Percentiles rank a stretch among this genome's conserved stretches.
phyloP scores from a whole-genome alignment of 148 eudicot genomes.

The Chenopodium berlandieri region DNA sequence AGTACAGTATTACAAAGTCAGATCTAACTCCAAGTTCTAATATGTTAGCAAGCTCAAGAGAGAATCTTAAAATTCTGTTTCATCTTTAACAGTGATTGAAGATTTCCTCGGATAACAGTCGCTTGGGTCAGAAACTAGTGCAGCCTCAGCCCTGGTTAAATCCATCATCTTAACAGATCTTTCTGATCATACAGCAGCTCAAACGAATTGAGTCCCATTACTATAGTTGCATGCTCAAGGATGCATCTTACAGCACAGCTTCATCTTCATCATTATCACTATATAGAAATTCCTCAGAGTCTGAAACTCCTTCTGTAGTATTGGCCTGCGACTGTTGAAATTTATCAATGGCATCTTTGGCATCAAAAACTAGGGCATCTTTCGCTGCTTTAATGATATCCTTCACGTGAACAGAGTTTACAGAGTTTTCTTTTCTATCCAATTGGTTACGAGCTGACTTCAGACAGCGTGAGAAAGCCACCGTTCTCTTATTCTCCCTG shows the following conservation, averaged over 20 bases:
- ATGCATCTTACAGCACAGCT: slow-evolving; percentile 8
- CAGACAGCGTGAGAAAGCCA: slow-evolving; percentile 32
- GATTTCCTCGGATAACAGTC: slow-evolving; percentile 40
- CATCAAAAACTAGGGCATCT: slow-evolving; percentile 61
- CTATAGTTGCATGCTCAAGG: not conserved
- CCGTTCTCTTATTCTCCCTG: slow-evolving; percentile 73
- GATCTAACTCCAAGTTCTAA: not conserved
- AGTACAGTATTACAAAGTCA: slow-evolving; percentile 8
- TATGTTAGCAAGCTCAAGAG: not conserved
- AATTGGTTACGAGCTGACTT: slow-evolving; percentile 32
- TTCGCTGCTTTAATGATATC: slow-evolving; percentile 60
- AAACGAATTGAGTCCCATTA: not conserved
- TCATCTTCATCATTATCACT: slow-evolving; percentile 42
- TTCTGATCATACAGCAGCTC: slow-evolving; percentile 5
- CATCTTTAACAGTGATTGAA: slow-evolving; percentile 31
- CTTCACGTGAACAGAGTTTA: slow-evolving; percentile 26
- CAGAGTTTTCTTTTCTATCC: slow-evolving; percentile 27
- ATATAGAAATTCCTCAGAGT: slow-evolving; percentile 35
- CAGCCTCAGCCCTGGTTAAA: slow-evolving; percentile 52
- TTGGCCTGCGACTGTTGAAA: slow-evolving; percentile 45
- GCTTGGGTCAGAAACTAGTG: slow-evolving; percentile 57
- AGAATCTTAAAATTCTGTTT: slow-evolving; percentile 11
- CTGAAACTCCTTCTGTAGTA: slow-evolving; percentile 22
- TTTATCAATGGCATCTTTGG: slow-evolving; percentile 56
- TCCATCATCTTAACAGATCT: slow-evolving; percentile 28